phyloP scores from a whole-genome alignment of 129 eudicot genomes.

The Flaveria ramosissima region DNA sequence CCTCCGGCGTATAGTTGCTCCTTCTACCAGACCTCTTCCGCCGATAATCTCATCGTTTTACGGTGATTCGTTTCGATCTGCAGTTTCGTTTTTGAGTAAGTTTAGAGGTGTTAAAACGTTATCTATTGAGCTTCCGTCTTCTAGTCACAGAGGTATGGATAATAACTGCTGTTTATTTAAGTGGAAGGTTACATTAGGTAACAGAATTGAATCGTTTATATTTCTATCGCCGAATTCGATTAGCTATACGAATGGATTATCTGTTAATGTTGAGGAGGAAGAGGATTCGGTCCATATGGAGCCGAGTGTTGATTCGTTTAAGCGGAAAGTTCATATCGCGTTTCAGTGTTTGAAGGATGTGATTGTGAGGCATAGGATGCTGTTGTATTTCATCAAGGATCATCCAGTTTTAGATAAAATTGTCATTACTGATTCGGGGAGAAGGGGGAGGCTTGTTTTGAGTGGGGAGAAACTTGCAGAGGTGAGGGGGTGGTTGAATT shows the following conservation, averaged over 20 bases:
- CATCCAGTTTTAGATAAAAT: constrained; percentile 27
- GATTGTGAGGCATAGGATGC: constrained; percentile 38
- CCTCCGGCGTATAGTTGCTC: constrained; percentile 29
- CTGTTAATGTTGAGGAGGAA: not conserved
- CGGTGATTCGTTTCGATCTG: constrained; percentile 36
- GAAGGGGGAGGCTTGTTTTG: constrained; percentile 35
- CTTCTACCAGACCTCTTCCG: constrained; percentile 28
- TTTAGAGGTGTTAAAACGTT: constrained; percentile 33
- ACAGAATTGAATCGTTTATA: constrained; percentile 29
- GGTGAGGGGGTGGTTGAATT: constrained; percentile 34
- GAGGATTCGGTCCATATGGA: not conserved
- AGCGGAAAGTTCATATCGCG: constrained; percentile 24
- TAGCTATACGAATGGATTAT: not conserved
- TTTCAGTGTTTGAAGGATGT: constrained; percentile 44
- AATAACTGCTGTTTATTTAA: constrained; percentile 17
- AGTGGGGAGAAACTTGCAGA: constrained; percentile 31
- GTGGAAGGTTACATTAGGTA: constrained; percentile 41
- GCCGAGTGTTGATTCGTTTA: constrained; percentile 12
- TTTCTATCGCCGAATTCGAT: constrained; percentile 31
- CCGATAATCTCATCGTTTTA: constrained; percentile 40
- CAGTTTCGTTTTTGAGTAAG: constrained; percentile 32
- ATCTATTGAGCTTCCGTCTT: constrained; percentile 27
- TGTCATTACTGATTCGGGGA: constrained; percentile 35
- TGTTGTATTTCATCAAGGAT: constrained; percentile 29
- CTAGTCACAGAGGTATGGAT: constrained; percentile 32